A percentile compares a stretch with the other conserved stretches of the same genome.
Evolutionary conservation across 2,329 filamentous ascomycete genomes (phyloP).

Genomic region (Curvularia verruculosa): DNA sequence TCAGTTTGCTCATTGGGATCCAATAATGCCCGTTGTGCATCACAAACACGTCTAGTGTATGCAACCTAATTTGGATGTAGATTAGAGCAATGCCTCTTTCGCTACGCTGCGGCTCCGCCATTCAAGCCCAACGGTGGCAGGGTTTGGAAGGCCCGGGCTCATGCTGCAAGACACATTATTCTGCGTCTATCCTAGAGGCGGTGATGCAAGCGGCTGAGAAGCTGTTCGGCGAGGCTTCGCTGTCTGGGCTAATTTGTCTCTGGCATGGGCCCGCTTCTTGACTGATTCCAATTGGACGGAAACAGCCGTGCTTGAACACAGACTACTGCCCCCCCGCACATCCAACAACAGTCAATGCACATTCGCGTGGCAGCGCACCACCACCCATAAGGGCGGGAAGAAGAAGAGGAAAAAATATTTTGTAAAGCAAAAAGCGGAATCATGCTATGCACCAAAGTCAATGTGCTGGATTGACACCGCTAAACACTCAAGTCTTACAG

Average conservation of each 20-base stretch:
- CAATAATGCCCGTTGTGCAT: background rate
- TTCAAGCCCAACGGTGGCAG: background rate
- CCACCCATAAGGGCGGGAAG: background rate
- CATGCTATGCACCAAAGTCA: background rate
- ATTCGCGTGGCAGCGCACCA: background rate
- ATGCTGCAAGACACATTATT: background rate
- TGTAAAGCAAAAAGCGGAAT: background rate
- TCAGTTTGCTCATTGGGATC: background rate
- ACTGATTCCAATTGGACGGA: background rate
- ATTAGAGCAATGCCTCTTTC: background rate
- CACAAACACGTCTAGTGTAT: background rate
- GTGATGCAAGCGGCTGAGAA: background rate
- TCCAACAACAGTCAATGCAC: background rate
- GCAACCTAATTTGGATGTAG: background rate
- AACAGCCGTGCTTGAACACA: background rate
- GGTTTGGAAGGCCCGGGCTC: background rate
- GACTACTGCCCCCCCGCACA: background rate
- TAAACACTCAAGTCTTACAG: background rate
- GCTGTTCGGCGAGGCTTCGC: background rate
- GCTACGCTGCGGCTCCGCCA: background rate
- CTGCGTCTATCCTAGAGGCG: background rate
- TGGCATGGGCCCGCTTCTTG: background rate
- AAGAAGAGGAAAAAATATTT: too few species aligned
- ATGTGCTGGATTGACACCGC: background rate
- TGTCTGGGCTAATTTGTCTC: background rate